Percentiles rank a stretch among this genome's conserved stretches.
Conservation (phyloP, 768 basidiomycete species). For the Leucogyrophana mollusca region DNA sequence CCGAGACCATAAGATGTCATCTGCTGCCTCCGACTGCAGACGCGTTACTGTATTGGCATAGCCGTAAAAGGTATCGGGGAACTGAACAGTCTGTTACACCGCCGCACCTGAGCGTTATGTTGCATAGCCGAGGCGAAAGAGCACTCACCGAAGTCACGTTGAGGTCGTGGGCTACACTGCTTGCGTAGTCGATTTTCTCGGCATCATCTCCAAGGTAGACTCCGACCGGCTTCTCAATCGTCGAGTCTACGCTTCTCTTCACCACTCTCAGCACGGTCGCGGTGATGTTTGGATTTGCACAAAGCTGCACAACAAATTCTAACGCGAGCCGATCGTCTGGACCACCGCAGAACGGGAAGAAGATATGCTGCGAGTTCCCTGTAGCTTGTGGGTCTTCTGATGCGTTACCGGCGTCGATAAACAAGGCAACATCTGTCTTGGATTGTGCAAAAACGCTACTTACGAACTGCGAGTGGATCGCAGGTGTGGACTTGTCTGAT, state of each 20-base stretch:
- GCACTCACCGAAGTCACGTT: slow-evolving; percentile 11
- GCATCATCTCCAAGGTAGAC: slow-evolving; percentile 70
- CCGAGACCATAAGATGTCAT: slow-evolving; percentile 73
- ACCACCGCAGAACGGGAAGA: slow-evolving; percentile 92
- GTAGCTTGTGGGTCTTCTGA: slow-evolving; percentile 20
- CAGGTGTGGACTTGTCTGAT: slow-evolving; percentile 49
- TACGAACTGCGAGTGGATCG: slow-evolving; percentile 79
- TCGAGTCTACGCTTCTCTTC: slow-evolving; percentile 26
- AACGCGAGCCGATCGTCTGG: slow-evolving; percentile 90
- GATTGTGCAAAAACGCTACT: slow-evolving; percentile 76
- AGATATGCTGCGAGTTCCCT: slow-evolving; percentile 53
- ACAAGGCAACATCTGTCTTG: slow-evolving; percentile 78
- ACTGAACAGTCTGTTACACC: slow-evolving; percentile 40
- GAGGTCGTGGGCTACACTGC: slow-evolving; percentile 26
- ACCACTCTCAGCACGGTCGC: slow-evolving; percentile 74
- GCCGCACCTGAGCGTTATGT: slow-evolving; percentile 10
- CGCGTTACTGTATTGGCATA: slow-evolving; percentile 59
- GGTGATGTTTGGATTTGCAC: slow-evolving; percentile 55
- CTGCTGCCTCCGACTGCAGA: slow-evolving; percentile 79
- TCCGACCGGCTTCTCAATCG: slow-evolving; percentile 51
- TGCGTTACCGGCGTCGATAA: slow-evolving; percentile 65
- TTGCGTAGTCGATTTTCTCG: slow-evolving; percentile 32
- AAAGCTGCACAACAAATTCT: slow-evolving; percentile 76
- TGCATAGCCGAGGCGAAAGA: slow-evolving; percentile 29
- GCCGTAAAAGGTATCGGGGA: slow-evolving; percentile 74